These are phyloP conservation scores for Elongisporangium anandrum DNA, from an alignment of 352 stramenopile genomes.

Conservation along the genomic window DNA sequence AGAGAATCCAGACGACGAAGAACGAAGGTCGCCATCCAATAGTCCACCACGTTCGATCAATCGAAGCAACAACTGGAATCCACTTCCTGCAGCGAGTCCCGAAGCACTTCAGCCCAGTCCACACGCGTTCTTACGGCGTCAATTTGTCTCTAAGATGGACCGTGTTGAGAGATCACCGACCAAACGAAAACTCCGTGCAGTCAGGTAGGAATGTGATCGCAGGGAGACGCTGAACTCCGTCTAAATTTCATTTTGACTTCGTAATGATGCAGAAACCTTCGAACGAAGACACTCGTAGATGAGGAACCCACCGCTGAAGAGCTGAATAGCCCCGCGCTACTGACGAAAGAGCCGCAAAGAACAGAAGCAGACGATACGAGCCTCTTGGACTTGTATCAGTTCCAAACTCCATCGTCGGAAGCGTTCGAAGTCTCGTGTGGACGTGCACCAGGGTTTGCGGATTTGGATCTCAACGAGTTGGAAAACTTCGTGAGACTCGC, in stretches of 20 bases:
- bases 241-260: not conserved
- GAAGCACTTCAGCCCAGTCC: not conserved
- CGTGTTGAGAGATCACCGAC: conserved; percentile 12
- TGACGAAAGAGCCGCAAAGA: not conserved
- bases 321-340: not conserved
- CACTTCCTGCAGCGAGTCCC: not conserved
- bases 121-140: not conserved
- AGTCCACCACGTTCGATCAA: not conserved
- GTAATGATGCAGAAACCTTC: conserved; percentile 10
- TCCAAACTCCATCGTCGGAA: conserved; percentile 16
- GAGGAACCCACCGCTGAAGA: conserved; percentile 3
- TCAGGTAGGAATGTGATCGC: conserved; percentile 15
- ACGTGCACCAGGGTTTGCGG: conserved; percentile 24
- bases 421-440: conserved; percentile 16
- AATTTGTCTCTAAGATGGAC: not conserved
- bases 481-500: conserved; percentile 48
- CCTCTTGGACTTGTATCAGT: conserved; percentile 44
- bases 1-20: not conserved
- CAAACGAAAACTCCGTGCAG: conserved; percentile 19
- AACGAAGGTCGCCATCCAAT: not conserved
- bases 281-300: conserved; percentile 10
- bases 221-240: not conserved
- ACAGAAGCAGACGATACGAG: conserved; percentile 4
- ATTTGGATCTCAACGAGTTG: conserved; percentile 42
- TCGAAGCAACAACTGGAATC: not conserved